Conservation (phyloP, 2,329 filamentous ascomycete species). For the Phaeosphaeriaceae sp. region DNA sequence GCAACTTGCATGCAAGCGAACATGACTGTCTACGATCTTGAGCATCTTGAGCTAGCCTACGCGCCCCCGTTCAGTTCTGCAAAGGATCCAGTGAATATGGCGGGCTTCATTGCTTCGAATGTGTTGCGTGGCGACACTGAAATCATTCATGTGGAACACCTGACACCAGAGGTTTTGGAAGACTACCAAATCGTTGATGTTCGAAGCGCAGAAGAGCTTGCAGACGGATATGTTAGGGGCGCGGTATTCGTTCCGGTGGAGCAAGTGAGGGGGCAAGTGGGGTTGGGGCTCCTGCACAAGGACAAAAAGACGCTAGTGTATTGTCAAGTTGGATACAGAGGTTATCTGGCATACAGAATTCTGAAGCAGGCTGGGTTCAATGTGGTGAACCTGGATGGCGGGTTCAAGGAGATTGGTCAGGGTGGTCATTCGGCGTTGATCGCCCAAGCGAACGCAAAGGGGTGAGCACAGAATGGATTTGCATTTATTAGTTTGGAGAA, state of each 20-base stretch:
- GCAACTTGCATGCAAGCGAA: conserved; percentile 26
- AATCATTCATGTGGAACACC: conserved; percentile 25
- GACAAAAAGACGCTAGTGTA: conserved; percentile 20
- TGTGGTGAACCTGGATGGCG: conserved; percentile 6
- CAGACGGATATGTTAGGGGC: background rate
- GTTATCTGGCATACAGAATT: conserved; percentile 14
- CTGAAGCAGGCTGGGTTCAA: conserved; percentile 12
- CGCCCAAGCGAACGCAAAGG: background rate
- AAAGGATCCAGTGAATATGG: conserved; percentile 39
- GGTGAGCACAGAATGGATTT: too few relatives aligned
- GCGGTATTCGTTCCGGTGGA: conserved; percentile 7
- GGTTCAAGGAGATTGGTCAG: background rate
- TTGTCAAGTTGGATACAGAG: conserved; percentile 25
- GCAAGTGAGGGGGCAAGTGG: conserved; percentile 1
- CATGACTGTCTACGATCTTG: conserved; percentile 34
- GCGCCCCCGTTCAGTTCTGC: conserved; percentile 33
- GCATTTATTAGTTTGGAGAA: too few relatives aligned
- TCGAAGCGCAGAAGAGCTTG: conserved; percentile 1
- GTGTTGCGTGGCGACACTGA: conserved; percentile 28
- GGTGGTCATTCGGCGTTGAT: background rate
- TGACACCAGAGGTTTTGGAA: conserved; percentile 1
- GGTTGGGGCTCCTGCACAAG: conserved; percentile 19
- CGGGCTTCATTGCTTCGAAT: conserved; percentile 33
- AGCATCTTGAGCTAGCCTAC: conserved; percentile 35
- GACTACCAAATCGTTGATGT: conserved; percentile 13